A percentile compares a stretch with the other conserved stretches of the same genome.
These are phyloP conservation scores for Aspergillus pseudonomiae DNA, from an alignment of 2,329 filamentous ascomycete species.

Conservation along the genomic window DNA sequence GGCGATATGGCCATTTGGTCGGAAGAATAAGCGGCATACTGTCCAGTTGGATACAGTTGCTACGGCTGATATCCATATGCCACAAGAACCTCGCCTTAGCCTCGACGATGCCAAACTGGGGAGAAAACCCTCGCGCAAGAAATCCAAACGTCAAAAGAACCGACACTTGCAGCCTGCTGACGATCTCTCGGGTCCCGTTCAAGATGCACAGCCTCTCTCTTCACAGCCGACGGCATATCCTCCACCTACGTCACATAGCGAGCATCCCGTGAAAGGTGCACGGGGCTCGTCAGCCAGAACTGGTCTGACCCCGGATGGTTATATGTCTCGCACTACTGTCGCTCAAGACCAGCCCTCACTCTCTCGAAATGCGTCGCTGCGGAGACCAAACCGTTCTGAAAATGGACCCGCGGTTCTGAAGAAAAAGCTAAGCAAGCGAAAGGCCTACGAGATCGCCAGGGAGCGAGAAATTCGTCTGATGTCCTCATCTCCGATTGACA, in stretches of 20 bases:
- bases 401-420: slow-evolving; percentile 61
- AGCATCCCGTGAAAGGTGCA: slow-evolving; percentile 21
- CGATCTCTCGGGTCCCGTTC: slow-evolving; percentile 20
- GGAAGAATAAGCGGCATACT: slow-evolving; percentile 69
- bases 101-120: slow-evolving; percentile 30
- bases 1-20: slow-evolving; percentile 83
- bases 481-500: slow-evolving; percentile 68
- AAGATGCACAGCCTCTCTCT: slow-evolving; percentile 17
- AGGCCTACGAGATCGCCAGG: slow-evolving; percentile 72
- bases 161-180: slow-evolving; percentile 32
- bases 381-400: slow-evolving; percentile 61
- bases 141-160: slow-evolving; percentile 38
- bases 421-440: slow-evolving; percentile 76
- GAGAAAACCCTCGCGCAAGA: slow-evolving; percentile 38
- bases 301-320: slow-evolving; percentile 25
- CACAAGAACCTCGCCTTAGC: slow-evolving; percentile 35
- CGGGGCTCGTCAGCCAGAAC: slow-evolving; percentile 13
- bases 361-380: slow-evolving; percentile 52
- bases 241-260: slow-evolving; percentile 26
- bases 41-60: slow-evolving; percentile 59
- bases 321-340: slow-evolving; percentile 39
- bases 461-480: slow-evolving; percentile 89
- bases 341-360: slow-evolving; percentile 43
- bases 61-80: slow-evolving; percentile 37
- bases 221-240: slow-evolving; percentile 21